Evolutionary conservation across 2,329 filamentous ascomycete genomes (phyloP), one percentile per base, ranked within the genome.

Genomic region (Cadophora sp.): DNA sequence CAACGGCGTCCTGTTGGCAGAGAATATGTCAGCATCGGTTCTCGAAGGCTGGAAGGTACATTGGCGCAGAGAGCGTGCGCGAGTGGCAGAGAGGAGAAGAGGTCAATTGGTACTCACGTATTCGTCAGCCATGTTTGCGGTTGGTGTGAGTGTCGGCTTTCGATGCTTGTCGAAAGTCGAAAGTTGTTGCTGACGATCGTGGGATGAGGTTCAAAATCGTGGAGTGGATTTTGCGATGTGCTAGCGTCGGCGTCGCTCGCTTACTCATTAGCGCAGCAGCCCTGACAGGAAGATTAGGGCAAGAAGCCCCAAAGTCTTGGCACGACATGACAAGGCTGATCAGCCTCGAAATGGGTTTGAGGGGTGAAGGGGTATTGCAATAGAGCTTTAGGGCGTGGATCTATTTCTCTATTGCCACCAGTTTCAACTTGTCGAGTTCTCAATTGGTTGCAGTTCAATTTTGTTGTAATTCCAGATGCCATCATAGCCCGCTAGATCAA

Each of bases 91-190:
- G 11, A 11, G 50, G 68, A 13, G 41, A 62, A 47, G 48, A 48
- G 64, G 50, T 55, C 53, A 62, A 73, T 68, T 72, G 67, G 71
- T 60, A 88, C 89, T 83, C 82, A 91, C 89, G 83, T 92, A 92
- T 83, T 91, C 88, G 85, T 94, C 91, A 87, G 91, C 91, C 91
- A 94, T 94, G 82, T 81, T 91, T 87, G 85, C 84, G 82, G 81
- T 80, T 51, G 64, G 67, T 67, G 64, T 66, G 64, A 56, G 55
- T 60, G 66, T 73, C 70, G 67, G 66, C 71, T 75, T 74, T 71
- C 71, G 71, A 72, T 70, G 51, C 43, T 73, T 69, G 72, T 76
- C 74, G 73, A 75, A 75, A 75, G 66, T 67, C 70, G 70, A 69
- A 24, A 68, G 66, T 67, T 59, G 68, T 67, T 67, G 51, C 67